Base-by-base conservation (phyloP, 495 filamentous ascomycete genomes). In the Melanomma pulvis-pyrius region DNA sequence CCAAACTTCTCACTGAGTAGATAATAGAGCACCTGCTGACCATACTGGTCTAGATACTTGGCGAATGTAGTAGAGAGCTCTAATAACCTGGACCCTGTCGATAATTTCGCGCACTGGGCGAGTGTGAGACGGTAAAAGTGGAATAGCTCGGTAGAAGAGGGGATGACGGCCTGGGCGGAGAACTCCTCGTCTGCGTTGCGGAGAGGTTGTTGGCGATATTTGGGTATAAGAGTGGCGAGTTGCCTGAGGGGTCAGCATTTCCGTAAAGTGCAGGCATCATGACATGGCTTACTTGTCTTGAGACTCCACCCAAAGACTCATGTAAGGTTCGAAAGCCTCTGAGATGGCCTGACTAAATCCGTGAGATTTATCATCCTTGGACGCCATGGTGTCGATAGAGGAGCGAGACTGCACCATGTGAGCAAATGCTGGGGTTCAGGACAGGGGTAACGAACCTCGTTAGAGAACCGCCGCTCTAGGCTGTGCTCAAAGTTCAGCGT, bases 401-500 rank as follows among this genome's bases (percentile, higher is more conserved):
- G 86, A 86, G 34, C 93, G 85, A 17, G 91, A 83, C 74, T 82
- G 46, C 52, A 13, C 19, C 9, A 44, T 21, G 59, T 71, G 8
- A 71, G 69, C 44, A 64, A 29, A 7, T 13, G 36, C 13, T 44
- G n/a, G 53, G 30, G 29, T 32, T 41, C 0, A 8, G 7, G 13
- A 26, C 17, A 48, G 44, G 30, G 8, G 25, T 53, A 13, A 41
- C 70, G 19, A 58, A 82, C 82, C 52, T 91, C 86, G 74, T 79
- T 88, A 1, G 88, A 82, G 76, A 98, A 98, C 15, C 91, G 86
- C 36, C 86, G 82, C 72, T 98, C 94, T 15, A 98, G 82, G 49
- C 85, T 88, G 74, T 98, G 93, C 76, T 98, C 94, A 74, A 98
- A 98, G 71, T 98, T 91, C 69, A 98, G 85, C 1, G 94, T 98